Evolutionary conservation across 805 yeast genomes (phyloP).

Genomic region (Phaffomyces opuntiae): DNA sequence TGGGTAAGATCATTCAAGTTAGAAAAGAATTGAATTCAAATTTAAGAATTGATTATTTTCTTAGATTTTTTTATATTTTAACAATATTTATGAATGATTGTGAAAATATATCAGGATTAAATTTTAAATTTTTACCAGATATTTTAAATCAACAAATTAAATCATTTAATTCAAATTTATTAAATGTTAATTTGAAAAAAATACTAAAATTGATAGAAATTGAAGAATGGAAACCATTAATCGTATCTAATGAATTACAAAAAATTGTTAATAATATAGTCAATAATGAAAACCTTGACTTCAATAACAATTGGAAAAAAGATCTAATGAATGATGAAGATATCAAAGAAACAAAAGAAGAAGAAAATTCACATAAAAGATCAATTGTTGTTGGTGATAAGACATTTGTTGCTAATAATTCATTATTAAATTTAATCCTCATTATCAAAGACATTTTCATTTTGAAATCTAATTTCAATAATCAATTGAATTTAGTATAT

Average conservation of each 20-base stretch:
- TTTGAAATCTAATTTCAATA: constrained; percentile 46
- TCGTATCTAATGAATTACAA: constrained; percentile 45
- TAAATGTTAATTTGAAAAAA: constrained; percentile 39
- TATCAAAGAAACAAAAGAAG: constrained; percentile 1
- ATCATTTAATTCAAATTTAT: constrained; percentile 49
- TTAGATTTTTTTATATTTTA: constrained; percentile 58
- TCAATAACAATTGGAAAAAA: constrained; percentile 39
- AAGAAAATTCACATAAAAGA: constrained; percentile 27
- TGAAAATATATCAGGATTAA: constrained; percentile 69
- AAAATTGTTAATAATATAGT: constrained; percentile 42
- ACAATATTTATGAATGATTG: constrained; percentile 73
- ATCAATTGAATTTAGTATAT: constrained; percentile 31
- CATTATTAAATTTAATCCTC: constrained; percentile 33
- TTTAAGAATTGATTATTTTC: constrained; percentile 51
- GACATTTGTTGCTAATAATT: constrained; percentile 52
- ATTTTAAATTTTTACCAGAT: constrained; percentile 52
- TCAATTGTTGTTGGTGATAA: constrained; percentile 44
- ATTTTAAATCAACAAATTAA: constrained; percentile 61
- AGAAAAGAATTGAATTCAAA: constrained; percentile 65
- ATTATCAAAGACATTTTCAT: constrained; percentile 47
- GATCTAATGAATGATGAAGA: constrained; percentile 20
- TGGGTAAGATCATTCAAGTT: constrained; percentile 71
- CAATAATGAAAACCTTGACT: constrained; percentile 39
- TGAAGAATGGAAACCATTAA: constrained; percentile 77
- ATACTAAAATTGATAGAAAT: constrained; percentile 47